Base-by-base conservation (phyloP, 106 monocot species). In the Chionographis japonica region DNA sequence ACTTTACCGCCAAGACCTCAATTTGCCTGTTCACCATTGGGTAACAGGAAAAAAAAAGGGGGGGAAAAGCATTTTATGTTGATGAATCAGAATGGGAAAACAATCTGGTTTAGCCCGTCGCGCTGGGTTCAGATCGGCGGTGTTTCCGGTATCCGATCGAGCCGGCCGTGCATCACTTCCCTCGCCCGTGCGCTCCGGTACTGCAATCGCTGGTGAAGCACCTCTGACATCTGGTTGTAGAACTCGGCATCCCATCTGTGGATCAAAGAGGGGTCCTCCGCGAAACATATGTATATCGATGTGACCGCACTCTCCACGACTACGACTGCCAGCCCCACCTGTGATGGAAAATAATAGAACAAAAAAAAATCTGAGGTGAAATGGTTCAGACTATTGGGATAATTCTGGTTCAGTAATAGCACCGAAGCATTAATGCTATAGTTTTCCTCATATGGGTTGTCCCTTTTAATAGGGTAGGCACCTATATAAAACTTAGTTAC, bases 221-320 rank as follows among this genome's bases (percentile, higher is more conserved):
- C 79, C 61, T 91, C 93, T 9, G 93, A 85, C 78, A 98, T 81
- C 68, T 98, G 98, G 19, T 72, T 50, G 61, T 83, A 98, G 72
- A 98, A 98, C 46, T 90, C 89, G 3, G 72, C 54, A 67, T 98
- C 98, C 98, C 98, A 98, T 73, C 85, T 80, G 42, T 79, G 78
- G 14, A 98, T 90, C 61, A 98, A 65, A 50, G 74, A 81, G 0
- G 98, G 98, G 37, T 98, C 93, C 66, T 90, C 98, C 14, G 98
- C 92, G 56, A 61, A 93, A 59, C 90, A 98, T 42, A 98, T 85
- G 77, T 93, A 98, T 75, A 98, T 90, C 2, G 93, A 93, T 56
- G 98, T 98, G 2, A 98, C 98, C 6, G 98, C 98, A 67, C 98
- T 86, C 64, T 98, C 98, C 6, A 98, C 83, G 16, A 98, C 87